Base-by-base conservation (phyloP, 1,284 basidiomycete species). In the Chiua sp. region DNA sequence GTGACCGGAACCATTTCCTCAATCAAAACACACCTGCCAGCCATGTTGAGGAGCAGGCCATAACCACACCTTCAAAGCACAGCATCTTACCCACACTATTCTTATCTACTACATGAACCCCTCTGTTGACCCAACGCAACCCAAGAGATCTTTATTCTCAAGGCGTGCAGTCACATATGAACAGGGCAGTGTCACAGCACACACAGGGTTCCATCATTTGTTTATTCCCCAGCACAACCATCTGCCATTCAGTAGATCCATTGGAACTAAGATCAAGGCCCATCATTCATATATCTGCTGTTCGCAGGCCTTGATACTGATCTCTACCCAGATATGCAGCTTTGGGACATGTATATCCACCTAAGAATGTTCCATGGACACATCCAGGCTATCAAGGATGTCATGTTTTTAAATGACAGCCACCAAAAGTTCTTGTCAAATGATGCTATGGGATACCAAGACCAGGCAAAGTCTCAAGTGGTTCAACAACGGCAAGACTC, bases 371-470 rank as follows among this genome's bases (percentile, higher is more conserved):
- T 98, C 79, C 91, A 98, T 78, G 98, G 98, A 15, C 98, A 99
- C 75, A 87, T 89, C 56, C 96, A 98, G 72, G 96, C 96, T 23
- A 94, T 99, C 64, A 97, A 98, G 75, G 98, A 99, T 68, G 83
- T 99, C 57, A 88, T 88, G 2, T 99, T 99, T 77, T 94, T 94
- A 60, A 97, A 97, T 73, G 92, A 95, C 65, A 98, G 98, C 2
- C 84, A 85, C n/a, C n/a, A n/a, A 35, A 85, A 84, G 65, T 99
- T 99, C 81, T 76, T 99, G 52, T 98, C 94, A 95, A 72, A 94
- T 99, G 87, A 99, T 99, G 78, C 82, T 98, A 11, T 99, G 98
- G 98, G 96, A 99, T 71, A 98, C 98, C 23, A 98, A 99, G 79
- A 98, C 98, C 0, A 97, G 94, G 2, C 92, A 96, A 78, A 98